Percentiles rank a stretch among this genome's conserved stretches.
Evolutionary conservation across 192 early-diverging fungal species (phyloP).

Genomic region (Backusella morwellensis): DNA sequence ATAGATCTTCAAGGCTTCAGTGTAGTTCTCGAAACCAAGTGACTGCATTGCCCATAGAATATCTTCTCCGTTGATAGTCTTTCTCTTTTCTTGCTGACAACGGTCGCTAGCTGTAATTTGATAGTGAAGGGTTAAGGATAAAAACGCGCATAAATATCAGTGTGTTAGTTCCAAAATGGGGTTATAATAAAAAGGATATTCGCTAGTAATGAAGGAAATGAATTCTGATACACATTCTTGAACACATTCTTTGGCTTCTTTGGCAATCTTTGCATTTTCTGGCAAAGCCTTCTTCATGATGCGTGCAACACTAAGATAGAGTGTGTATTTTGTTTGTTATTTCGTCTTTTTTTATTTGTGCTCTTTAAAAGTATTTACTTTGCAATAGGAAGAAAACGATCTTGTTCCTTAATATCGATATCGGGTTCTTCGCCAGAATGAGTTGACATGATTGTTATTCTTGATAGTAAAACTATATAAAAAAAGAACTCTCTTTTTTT

Average conservation of each 20-base stretch:
- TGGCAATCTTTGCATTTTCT: constrained; percentile 97
- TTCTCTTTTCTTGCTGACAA: constrained; percentile 92
- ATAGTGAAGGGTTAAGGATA: constrained; percentile 20
- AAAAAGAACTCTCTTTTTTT: background rate
- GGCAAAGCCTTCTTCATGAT: constrained; percentile 98
- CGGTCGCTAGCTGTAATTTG: constrained; percentile 78
- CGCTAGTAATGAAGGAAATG: constrained; percentile 97
- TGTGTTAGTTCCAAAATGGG: background rate
- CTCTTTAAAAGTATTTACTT: constrained; percentile 39
- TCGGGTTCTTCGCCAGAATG: constrained; percentile 65
- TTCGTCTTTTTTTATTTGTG: background rate
- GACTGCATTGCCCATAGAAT: constrained; percentile 98
- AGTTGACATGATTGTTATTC: constrained; percentile 17
- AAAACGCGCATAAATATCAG: constrained; percentile 1
- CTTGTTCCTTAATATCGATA: constrained; percentile 85
- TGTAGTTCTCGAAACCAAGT: constrained; percentile 97
- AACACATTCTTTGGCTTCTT: constrained; percentile 96
- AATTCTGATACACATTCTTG: constrained; percentile 99
- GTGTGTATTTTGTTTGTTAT: background rate
- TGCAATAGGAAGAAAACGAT: constrained; percentile 95
- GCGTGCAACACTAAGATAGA: constrained; percentile 66
- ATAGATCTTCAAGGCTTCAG: constrained; percentile 86
- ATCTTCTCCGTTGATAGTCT: constrained; percentile 98
- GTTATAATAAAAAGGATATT: constrained; percentile 57
- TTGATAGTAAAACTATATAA: background rate